Conservation (phyloP, 2,329 filamentous ascomycete species). For the Curvularia verruculosa region DNA sequence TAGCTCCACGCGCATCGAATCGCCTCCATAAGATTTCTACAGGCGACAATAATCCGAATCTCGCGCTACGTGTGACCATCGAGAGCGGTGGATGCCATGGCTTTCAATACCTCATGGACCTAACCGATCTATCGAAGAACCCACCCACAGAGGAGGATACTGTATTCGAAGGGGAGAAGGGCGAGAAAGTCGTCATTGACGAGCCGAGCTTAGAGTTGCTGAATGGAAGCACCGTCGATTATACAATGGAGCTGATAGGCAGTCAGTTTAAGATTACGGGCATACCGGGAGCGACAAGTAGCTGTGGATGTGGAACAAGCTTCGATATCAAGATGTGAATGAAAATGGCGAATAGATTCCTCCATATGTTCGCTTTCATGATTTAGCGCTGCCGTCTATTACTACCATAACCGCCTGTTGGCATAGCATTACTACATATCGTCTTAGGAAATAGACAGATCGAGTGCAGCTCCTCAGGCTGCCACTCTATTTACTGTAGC, state of each 20-base stretch:
- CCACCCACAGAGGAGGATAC: conserved; percentile 74
- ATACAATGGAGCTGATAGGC: conserved; percentile 92
- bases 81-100: conserved; percentile 96
- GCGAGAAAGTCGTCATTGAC: conserved; percentile 87
- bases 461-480: background rate
- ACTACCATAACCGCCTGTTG: background rate
- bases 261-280: conserved; percentile 96
- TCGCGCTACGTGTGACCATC: conserved; percentile 89
- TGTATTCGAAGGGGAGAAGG: conserved; percentile 73
- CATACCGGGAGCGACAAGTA: conserved; percentile 89
- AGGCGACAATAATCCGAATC: conserved; percentile 69
- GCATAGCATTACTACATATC: background rate
- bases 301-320: conserved; percentile 95
- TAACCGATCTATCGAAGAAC: conserved; percentile 66
- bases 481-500: background rate
- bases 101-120: conserved; percentile 94
- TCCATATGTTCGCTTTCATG: background rate
- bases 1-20: conserved; percentile 74
- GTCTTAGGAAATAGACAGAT: background rate
- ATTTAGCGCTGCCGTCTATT: background rate
- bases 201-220: conserved; percentile 84
- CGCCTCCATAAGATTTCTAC: conserved; percentile 71
- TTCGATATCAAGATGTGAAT: conserved; percentile 78
- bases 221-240: conserved; percentile 94
- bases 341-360: background rate